These are phyloP conservation scores for Colletotrichum liriopes DNA, from an alignment of 2,329 filamentous ascomycete genomes.

Conservation along the genomic window DNA sequence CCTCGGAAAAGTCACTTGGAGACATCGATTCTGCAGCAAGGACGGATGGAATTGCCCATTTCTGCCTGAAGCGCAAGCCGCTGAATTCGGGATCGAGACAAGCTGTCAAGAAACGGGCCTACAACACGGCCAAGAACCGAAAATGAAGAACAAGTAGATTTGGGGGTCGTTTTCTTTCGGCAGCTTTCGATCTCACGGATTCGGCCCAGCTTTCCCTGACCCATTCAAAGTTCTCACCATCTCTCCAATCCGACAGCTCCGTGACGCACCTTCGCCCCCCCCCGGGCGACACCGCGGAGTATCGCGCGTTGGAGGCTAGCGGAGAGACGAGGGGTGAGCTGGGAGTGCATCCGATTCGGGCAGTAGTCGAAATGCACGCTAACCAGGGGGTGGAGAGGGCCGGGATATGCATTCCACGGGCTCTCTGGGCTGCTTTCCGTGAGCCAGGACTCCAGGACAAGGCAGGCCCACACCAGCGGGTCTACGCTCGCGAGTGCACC, in stretches of 20 bases:
- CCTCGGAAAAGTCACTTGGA: background rate
- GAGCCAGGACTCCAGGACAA: background rate
- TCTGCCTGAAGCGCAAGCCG: background rate
- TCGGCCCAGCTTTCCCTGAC: too few species aligned
- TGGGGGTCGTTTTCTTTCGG: too few species aligned
- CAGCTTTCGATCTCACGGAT: background rate
- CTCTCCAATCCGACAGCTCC: too few species aligned
- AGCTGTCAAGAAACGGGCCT: too few species aligned
- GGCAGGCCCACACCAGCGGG: background rate
- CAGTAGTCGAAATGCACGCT: slow-evolving; percentile 3
- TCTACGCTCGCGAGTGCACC: background rate
- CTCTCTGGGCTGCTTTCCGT: background rate
- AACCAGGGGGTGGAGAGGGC: background rate
- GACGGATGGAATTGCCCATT: too few species aligned
- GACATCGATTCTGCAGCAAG: too few species aligned
- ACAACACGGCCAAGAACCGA: too few species aligned
- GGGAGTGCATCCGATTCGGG: background rate
- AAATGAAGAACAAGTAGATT: too few species aligned
- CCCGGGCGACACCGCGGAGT: background rate
- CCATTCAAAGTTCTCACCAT: too few species aligned
- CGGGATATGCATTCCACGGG: background rate
- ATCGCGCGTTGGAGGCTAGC: background rate
- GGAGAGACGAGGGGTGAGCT: background rate
- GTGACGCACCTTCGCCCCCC: background rate
- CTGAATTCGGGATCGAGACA: too few species aligned